phyloP scores from a whole-genome alignment of 345 rosid species.

The Arabidopsis suecica region DNA sequence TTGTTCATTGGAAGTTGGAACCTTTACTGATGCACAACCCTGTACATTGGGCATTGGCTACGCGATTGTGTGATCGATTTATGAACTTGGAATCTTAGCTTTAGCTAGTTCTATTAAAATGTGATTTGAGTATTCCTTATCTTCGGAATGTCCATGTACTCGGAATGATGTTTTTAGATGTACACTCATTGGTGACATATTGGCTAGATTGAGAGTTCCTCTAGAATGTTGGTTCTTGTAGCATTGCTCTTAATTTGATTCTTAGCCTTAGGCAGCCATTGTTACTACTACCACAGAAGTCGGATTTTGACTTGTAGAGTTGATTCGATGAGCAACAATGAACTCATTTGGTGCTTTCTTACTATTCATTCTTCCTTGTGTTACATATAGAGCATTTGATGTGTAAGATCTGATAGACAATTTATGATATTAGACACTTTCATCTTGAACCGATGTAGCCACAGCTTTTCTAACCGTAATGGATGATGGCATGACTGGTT shows the following conservation, averaged over 20 bases:
- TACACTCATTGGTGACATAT: background rate
- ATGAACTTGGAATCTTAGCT: conserved; percentile 18
- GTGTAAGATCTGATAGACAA: background rate
- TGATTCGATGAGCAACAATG: background rate
- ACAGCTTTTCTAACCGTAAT: background rate
- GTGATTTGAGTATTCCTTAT: conserved; percentile 1
- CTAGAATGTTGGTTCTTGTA: background rate
- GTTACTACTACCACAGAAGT: background rate
- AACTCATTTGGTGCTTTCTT: background rate
- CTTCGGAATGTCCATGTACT: background rate
- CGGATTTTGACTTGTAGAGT: background rate
- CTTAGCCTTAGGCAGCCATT: background rate
- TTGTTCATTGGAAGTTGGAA: background rate
- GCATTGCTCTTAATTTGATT: background rate
- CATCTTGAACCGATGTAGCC: background rate
- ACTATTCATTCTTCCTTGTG: background rate
- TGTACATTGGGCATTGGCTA: background rate
- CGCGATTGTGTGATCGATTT: background rate
- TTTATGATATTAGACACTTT: background rate
- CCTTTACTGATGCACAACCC: background rate
- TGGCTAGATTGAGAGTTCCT: background rate
- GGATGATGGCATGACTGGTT: background rate
- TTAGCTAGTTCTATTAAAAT: background rate
- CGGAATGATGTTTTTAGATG: background rate
- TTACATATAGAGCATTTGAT: background rate